Conservation (phyloP, 768 basidiomycete species). For the Astraeus odoratus region DNA sequence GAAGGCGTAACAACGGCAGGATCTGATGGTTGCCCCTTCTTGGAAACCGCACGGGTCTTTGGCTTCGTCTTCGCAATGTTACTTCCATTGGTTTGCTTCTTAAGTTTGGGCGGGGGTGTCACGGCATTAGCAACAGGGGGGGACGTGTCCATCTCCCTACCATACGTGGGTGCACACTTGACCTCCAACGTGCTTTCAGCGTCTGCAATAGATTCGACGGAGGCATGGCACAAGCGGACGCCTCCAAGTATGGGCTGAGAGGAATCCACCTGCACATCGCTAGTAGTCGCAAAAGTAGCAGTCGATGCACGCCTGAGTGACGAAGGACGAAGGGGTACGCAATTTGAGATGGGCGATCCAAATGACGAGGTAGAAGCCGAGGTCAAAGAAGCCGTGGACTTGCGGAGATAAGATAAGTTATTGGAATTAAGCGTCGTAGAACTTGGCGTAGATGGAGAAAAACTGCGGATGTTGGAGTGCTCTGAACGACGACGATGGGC, state of each 20-base stretch:
- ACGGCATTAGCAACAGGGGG: neutral
- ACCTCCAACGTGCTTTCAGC: neutral
- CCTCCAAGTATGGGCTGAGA: neutral
- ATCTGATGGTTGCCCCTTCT: neutral
- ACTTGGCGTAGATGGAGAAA: slow-evolving; percentile 50
- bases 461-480: slow-evolving; percentile 10
- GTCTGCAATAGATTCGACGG: neutral
- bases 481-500: slow-evolving; percentile 21
- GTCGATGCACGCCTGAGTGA: slow-evolving; percentile 35
- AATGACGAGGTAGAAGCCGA: slow-evolving; percentile 27
- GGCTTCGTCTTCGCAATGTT: slow-evolving; percentile 1
- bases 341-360: slow-evolving; percentile 31
- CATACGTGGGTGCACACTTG: neutral
- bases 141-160: neutral
- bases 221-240: neutral
- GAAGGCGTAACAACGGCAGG: slow-evolving; percentile 6
- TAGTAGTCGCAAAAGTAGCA: slow-evolving; percentile 17
- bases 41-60: neutral
- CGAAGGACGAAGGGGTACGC: slow-evolving; percentile 34
- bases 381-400: slow-evolving; percentile 23
- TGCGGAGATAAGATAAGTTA: slow-evolving; percentile 24
- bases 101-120: neutral
- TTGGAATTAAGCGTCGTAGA: slow-evolving; percentile 54
- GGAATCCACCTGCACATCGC: neutral
- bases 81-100: neutral